Evolutionary conservation across 2,329 filamentous ascomycete species (phyloP).

Genomic region (Fusarium gaditjirri): DNA sequence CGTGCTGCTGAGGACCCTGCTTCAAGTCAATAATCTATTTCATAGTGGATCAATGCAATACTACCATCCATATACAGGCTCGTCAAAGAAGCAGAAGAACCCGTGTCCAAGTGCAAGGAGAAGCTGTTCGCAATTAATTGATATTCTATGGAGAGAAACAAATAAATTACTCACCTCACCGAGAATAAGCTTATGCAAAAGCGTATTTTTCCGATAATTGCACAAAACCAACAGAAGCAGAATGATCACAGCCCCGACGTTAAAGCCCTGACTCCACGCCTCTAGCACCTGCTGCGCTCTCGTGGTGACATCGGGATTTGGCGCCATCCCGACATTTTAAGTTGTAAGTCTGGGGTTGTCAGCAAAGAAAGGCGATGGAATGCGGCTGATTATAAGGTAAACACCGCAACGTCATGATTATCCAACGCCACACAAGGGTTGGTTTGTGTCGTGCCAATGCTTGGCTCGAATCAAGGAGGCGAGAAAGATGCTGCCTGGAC

Average conservation of each 20-base stretch:
- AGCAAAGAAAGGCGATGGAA: neutral
- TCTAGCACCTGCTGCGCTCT: slow-evolving; percentile 26
- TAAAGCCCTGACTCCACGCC: slow-evolving; percentile 28
- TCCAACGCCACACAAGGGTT: neutral
- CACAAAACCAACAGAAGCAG: slow-evolving; percentile 21
- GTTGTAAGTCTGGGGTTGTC: neutral
- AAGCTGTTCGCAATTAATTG: neutral
- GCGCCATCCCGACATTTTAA: slow-evolving; percentile 12
- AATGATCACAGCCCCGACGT: slow-evolving; percentile 12
- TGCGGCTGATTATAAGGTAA: neutral
- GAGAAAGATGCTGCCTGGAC: slow-evolving; percentile 28
- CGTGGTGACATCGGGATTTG: slow-evolving; percentile 18
- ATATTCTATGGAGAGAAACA: neutral
- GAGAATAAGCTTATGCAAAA: slow-evolving; percentile 30
- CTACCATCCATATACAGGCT: slow-evolving; percentile 29
- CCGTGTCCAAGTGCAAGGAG: slow-evolving; percentile 23
- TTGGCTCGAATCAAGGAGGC: slow-evolving; percentile 24
- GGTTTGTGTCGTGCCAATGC: slow-evolving; percentile 1
- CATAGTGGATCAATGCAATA: fast-evolving
- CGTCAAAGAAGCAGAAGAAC: slow-evolving; percentile 24
- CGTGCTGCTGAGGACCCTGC: slow-evolving; percentile 23
- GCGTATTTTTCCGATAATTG: slow-evolving; percentile 21
- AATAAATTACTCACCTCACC: slow-evolving; percentile 5
- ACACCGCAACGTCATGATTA: slow-evolving; percentile 14
- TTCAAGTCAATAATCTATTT: fast-evolving